phyloP scores from a whole-genome alignment of 768 basidiomycete genomes.

The Coprinellus micaceus region DNA sequence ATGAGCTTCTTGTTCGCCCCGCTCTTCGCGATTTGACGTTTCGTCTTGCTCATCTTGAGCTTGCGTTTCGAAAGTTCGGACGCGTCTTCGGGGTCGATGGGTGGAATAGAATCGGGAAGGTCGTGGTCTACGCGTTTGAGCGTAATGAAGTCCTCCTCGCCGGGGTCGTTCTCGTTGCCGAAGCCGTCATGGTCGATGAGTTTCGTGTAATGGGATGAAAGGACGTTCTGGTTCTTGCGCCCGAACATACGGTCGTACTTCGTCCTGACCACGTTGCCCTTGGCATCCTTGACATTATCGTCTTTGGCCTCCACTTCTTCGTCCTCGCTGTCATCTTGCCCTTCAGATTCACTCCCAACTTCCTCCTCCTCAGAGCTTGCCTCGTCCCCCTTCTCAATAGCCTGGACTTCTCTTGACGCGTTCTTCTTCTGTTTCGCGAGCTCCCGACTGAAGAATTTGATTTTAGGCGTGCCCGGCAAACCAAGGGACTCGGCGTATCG shows the following conservation, averaged over 20 bases:
- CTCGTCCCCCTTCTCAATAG: conserved; percentile 15
- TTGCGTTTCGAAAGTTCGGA: conserved; percentile 82
- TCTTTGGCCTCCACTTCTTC: conserved; percentile 15
- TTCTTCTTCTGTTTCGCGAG: conserved; percentile 78
- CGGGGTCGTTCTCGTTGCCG: conserved; percentile 40
- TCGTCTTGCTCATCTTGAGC: conserved; percentile 66
- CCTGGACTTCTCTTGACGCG: conserved; percentile 45
- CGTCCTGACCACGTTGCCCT: conserved; percentile 60
- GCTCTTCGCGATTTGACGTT: conserved; percentile 66
- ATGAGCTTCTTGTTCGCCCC: conserved; percentile 69
- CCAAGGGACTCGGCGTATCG: conserved; percentile 87
- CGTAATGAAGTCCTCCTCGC: conserved; percentile 85
- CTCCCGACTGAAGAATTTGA: conserved; percentile 76
- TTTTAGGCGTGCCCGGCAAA: conserved; percentile 90
- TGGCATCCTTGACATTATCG: conserved; percentile 26
- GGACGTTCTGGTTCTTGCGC: conserved; percentile 89
- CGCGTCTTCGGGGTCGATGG: conserved; percentile 21
- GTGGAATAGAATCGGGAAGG: conserved; percentile 35
- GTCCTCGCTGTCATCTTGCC: conserved; percentile 11
- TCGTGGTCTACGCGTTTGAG: conserved; percentile 90
- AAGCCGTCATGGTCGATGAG: conserved; percentile 68
- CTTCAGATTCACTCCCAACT: conserved; percentile 3
- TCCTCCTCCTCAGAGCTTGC: neutral
- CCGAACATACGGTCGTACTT: conserved; percentile 99
- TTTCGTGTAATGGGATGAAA: conserved; percentile 87